phyloP scores from a whole-genome alignment of 2,329 filamentous ascomycete species.

The Venturia pyrina region DNA sequence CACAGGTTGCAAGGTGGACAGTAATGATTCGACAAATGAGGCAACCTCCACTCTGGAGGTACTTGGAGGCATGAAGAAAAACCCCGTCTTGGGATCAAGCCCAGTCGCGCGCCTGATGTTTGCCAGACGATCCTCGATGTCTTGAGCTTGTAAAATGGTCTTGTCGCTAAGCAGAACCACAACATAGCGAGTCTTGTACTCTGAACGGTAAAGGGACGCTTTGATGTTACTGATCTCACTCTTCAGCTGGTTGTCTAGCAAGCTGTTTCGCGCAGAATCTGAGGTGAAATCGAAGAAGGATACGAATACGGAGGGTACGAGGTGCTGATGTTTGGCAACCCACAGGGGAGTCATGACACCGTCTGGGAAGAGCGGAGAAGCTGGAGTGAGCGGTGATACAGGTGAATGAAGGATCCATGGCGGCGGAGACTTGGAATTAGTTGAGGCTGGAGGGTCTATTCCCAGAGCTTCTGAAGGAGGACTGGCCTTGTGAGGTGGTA shows the following conservation, averaged over 20 bases:
- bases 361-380: constrained; percentile 77
- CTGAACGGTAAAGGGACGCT: constrained; percentile 55
- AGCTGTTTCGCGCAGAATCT: constrained; percentile 60
- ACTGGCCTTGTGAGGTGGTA: constrained; percentile 54
- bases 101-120: constrained; percentile 70
- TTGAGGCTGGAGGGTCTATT: not conserved
- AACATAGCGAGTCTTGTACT: constrained; percentile 68
- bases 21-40: constrained; percentile 62
- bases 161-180: constrained; percentile 71
- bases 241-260: constrained; percentile 83
- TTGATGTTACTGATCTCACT: constrained; percentile 74
- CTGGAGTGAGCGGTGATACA: constrained; percentile 78
- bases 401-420: constrained; percentile 68
- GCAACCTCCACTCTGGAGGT: constrained; percentile 61
- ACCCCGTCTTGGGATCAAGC: constrained; percentile 65
- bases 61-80: constrained; percentile 74
- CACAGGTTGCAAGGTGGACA: constrained; percentile 61
- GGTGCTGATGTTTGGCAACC: constrained; percentile 79
- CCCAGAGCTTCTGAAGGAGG: constrained; percentile 36
- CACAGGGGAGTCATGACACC: constrained; percentile 73
- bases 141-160: constrained; percentile 45
- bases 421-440: constrained; percentile 40
- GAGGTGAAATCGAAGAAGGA: constrained; percentile 71
- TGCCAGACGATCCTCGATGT: constrained; percentile 66
- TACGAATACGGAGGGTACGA: constrained; percentile 70